Percentiles rank a stretch among this genome's conserved stretches.
These are phyloP conservation scores for Pancytospora epiphaga DNA, from an alignment of 371 early-diverging fungal genomes.

Conservation along the genomic window DNA sequence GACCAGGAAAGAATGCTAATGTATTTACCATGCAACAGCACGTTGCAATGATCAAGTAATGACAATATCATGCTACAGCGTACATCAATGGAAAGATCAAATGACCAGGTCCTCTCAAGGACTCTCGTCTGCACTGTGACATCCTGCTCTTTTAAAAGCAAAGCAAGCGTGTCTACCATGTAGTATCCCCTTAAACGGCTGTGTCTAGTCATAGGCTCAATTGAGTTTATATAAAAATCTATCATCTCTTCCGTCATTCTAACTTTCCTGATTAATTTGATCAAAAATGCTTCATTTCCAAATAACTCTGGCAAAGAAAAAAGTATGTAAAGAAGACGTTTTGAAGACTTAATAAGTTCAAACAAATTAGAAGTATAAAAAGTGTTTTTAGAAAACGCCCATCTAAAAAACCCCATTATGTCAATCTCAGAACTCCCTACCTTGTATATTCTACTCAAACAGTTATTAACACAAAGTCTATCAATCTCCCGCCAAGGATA, in stretches of 20 bases:
- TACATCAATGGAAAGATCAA: not conserved
- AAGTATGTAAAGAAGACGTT: not conserved
- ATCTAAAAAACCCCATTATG: constrained; percentile 2
- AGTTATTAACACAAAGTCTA: not conserved
- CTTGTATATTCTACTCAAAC: not conserved
- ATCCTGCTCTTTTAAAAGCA: not conserved
- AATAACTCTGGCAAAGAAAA: constrained; percentile 4
- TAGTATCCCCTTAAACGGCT: not conserved
- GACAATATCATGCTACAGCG: not conserved
- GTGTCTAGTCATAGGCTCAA: not conserved
- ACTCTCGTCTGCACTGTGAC: not conserved
- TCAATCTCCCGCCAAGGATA: not conserved
- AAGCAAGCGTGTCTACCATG: not conserved
- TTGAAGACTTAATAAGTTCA: not conserved
- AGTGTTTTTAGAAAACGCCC: not conserved
- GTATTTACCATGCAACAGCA: not conserved
- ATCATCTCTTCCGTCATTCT: not conserved
- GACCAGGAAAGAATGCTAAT: not conserved
- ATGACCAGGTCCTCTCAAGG: not conserved
- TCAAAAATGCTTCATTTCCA: not conserved
- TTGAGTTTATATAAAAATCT: not conserved
- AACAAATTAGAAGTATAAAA: not conserved
- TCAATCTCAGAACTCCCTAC: not conserved
- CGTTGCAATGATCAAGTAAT: not conserved
- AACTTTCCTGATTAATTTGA: not conserved